Base-by-base conservation (phyloP, 2,329 filamentous ascomycete species). In the Sordariomycetes sp. region DNA sequence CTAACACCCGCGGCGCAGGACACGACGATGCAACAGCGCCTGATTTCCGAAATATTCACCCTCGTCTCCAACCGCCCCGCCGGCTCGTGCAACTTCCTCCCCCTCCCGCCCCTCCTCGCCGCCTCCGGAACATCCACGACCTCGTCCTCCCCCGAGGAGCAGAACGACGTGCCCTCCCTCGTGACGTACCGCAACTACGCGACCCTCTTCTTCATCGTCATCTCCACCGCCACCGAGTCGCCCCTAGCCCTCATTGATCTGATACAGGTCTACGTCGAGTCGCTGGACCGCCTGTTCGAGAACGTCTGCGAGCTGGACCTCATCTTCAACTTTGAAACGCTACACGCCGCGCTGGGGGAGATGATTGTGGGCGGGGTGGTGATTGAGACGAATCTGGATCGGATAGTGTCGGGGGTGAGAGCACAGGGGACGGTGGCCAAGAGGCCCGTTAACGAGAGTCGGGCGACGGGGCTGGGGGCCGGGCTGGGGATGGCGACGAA, bases 181-280 rank as follows among this genome's bases (percentile, higher is more conserved):
- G 90, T 99, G 52, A 97, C 94, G 10, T 99, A 99, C 78, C 90
- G 94, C 59, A 89, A 96, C 78, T 99, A 97, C 68, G 94, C 94
- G 10, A 99, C 94, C 0, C 86, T 99, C 60, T 97, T 95, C 74
- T 99, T 99, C 76, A 99, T 99, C 71, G 78, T 99, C 69, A 99
- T 99, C 66, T 94, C 87, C 39, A 99, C 95, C 4, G 90, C 90
- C 5, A 96, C 94, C 59, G 94, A 99, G 72, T 96, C 90, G 1
- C 94, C 94, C 0, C 85, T 99, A 2, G 94, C 94, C 1, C 80
- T 99, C 25, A 90, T 99, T 61, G 94, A 99, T 70, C 76, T 99
- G 57, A 97, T 99, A 62, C 94, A 99, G 72, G 94, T 99, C 60
- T 99, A 96, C 66, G 94, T 99, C 61, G 94, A 99, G 72, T 86